Percentiles rank a stretch among this genome's conserved stretches.
Conservation (phyloP, 352 stramenopile species). For the Pythium chondricola region DNA sequence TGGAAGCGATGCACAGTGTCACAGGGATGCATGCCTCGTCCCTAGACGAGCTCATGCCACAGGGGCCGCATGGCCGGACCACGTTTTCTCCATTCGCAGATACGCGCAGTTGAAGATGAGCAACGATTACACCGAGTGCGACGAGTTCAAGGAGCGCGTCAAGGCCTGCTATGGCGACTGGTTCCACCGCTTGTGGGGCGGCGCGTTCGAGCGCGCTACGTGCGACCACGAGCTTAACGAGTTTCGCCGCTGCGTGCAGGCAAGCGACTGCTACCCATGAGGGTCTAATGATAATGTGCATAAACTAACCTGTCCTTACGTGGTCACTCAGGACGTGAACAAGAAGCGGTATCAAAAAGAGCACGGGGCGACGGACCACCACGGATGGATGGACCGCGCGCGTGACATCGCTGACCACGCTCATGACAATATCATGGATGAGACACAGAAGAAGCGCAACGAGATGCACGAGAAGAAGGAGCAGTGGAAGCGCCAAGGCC, state of each 20-base stretch:
- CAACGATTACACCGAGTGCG: slow-evolving; percentile 52
- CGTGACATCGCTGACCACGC: slow-evolving; percentile 7
- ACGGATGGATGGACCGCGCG: slow-evolving; percentile 53
- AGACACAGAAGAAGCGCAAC: slow-evolving; percentile 18
- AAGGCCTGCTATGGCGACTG: slow-evolving; percentile 79
- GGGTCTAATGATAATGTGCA: background rate
- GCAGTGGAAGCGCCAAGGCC: slow-evolving; percentile 22
- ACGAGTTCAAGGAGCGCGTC: slow-evolving; percentile 71
- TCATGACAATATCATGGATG: slow-evolving; percentile 10
- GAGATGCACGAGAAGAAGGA: slow-evolving; percentile 28
- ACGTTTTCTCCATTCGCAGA: slow-evolving; percentile 9
- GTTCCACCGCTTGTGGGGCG: slow-evolving; percentile 72
- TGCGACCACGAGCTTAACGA: slow-evolving; percentile 71
- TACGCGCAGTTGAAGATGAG: too few relatives aligned
- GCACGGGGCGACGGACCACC: slow-evolving; percentile 14
- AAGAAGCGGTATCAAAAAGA: slow-evolving; percentile 26
- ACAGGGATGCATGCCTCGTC: too few relatives aligned
- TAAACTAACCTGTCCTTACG: too few relatives aligned
- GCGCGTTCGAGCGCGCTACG: slow-evolving; percentile 45
- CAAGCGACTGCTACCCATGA: slow-evolving; percentile 2
- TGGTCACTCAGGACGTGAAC: slow-evolving; percentile 55
- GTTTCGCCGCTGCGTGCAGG: slow-evolving; percentile 67
- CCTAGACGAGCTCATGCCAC: too few relatives aligned
- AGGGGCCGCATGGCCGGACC: too few relatives aligned
- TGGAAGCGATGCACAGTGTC: too few relatives aligned